Base-by-base conservation (phyloP, 148 eudicot genomes). In the Chenopodium berlandieri region DNA sequence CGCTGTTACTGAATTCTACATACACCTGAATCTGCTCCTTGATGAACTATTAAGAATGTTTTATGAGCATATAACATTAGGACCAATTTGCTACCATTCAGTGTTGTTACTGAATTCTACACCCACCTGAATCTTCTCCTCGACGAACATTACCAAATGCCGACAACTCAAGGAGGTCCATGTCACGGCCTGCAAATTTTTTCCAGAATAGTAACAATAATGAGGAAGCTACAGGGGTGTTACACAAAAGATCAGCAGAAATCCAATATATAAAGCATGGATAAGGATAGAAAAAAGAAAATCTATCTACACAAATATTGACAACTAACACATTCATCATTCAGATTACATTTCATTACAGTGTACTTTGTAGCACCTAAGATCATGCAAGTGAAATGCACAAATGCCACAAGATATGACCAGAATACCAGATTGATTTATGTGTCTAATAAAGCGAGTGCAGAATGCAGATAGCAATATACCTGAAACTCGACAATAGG, bases 401-500 rank as follows among this genome's bases (percentile, higher is more conserved):
- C 44, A 40, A 40, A 40, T 40, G 27, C 32, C 31, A 32, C 4
- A 31, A 70, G 13, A 31, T 47, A 71, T 16, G 27, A 60, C 9
- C 54, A 73, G 32, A 16, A 19, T 23, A 60, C 9, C 54, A 73
- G n/a, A 16, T 19, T 23, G 4, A 46, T 7, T 74, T 46, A 65
- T 7, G 46, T 3, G 72, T 60, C 44, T 34, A 64, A 27, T 30
- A 31, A 63, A 64, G 50, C 7, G 8, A 30, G 44, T 63, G 52
- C 34, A 17, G 4, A 30, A 60, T 63, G 37, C 34, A 17, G 72
- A 32, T 1, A 76, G 16, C 1, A 52, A 76, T 27, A 23, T 86
- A 95, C 98, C 98, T 89, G 96, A 90, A 84, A 95, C 97, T 80
- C 94, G 87, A 88, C 97, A 95, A 83, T 93, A 95, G 54, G 98